Evolutionary conservation across 2,329 filamentous ascomycete species (phyloP).

Genomic region (Trichophyton simii): DNA sequence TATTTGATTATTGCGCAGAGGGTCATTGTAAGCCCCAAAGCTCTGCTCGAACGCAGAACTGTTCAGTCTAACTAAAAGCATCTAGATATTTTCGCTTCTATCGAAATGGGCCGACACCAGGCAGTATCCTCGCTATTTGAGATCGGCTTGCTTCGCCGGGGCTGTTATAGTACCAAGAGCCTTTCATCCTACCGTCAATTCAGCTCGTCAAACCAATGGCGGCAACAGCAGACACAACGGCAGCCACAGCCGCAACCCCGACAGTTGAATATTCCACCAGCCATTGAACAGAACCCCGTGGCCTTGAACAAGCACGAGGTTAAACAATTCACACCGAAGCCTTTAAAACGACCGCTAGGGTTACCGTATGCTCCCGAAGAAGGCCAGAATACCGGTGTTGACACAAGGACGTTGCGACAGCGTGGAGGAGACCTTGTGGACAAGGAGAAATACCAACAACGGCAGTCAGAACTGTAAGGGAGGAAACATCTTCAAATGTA

Average conservation of each 20-base stretch:
- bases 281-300: constrained; percentile 1
- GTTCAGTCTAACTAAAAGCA: neutral
- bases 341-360: constrained; percentile 64
- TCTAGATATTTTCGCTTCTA: neutral
- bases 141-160: neutral
- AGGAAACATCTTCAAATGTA: neutral
- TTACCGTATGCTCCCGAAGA: constrained; percentile 57
- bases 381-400: constrained; percentile 72
- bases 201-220: neutral
- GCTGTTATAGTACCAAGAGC: neutral
- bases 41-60: neutral
- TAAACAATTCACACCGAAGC: constrained; percentile 13
- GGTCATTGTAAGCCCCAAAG: neutral
- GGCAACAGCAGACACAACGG: neutral
- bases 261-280: neutral
- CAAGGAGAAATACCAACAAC: constrained; percentile 69
- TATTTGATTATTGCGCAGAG: neutral
- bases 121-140: neutral
- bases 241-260: neutral
- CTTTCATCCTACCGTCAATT: neutral
- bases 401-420: constrained; percentile 53
- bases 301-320: neutral
- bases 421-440: constrained; percentile 68
- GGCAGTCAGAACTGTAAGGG: constrained; percentile 59
- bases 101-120: neutral